These are phyloP conservation scores for Ambrosia hybrid DNA, from an alignment of 140 eudicot genomes.

Conservation along the genomic window DNA sequence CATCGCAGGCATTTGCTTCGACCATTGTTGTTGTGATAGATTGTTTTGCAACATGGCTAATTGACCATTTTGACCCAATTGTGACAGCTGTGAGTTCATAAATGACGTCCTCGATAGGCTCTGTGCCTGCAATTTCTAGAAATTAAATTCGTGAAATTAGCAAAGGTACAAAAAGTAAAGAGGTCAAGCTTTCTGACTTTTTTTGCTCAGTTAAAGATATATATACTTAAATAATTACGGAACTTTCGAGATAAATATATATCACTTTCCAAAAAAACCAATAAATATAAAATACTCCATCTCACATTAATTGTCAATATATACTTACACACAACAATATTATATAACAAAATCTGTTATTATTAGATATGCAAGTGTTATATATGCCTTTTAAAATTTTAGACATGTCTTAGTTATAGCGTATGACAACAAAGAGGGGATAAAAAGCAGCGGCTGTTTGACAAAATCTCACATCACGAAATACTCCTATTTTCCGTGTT, in stretches of 20 bases:
- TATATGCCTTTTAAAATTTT: not conserved
- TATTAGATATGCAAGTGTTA: not conserved
- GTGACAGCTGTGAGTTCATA: conserved; percentile 70
- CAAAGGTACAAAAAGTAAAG: conserved; percentile 5
- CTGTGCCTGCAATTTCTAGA: conserved; percentile 73
- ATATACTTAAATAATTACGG: no score
- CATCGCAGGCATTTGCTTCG: conserved; percentile 81
- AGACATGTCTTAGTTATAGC: not conserved
- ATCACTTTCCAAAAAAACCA: no score
- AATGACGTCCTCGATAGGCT: conserved; percentile 61
- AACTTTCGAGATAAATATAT: no score
- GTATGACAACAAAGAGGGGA: not conserved
- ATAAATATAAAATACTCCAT: no score
- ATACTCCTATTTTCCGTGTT: conserved; percentile 19
- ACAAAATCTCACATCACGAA: conserved; percentile 7
- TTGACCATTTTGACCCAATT: conserved; percentile 77
- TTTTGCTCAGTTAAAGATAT: no score
- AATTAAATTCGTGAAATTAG: conserved; percentile 23
- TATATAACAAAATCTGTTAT: no score
- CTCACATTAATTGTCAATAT: no score
- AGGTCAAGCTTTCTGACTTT: no score
- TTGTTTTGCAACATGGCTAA: conserved; percentile 65
- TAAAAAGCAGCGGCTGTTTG: not conserved
- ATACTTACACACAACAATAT: no score
- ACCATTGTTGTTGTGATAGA: conserved; percentile 77